These are phyloP conservation scores for Aethionema arabicum DNA, from an alignment of 345 rosid genomes.

Conservation along the genomic window DNA sequence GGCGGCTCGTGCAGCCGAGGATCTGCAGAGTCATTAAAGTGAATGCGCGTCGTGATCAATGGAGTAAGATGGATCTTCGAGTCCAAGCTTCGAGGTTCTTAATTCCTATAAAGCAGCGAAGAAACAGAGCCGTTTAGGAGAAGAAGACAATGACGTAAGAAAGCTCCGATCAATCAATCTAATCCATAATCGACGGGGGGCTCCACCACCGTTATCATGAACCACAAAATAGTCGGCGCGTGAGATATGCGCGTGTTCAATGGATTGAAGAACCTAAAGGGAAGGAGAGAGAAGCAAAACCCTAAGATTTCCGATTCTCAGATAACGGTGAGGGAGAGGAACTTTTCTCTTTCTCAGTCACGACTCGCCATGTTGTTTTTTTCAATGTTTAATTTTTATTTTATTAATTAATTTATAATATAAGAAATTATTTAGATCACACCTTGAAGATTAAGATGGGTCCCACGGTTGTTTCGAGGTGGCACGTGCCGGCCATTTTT, in stretches of 20 bases:
- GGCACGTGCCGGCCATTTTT: no score
- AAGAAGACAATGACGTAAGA: slow-evolving; percentile 27
- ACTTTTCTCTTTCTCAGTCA: no score
- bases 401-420: no score
- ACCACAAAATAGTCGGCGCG: slow-evolving; percentile 37
- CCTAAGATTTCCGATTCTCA: no score
- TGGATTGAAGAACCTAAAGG: no score
- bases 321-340: no score
- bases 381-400: no score
- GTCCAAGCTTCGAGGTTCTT: slow-evolving; percentile 6
- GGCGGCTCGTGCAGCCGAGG: slow-evolving; percentile 42
- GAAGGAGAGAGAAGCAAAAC: no score
- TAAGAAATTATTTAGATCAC: no score
- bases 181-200: slow-evolving; percentile 27
- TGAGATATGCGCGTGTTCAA: slow-evolving; percentile 25
- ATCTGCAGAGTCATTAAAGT: slow-evolving; percentile 47
- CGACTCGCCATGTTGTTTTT: no score
- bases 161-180: slow-evolving; percentile 24
- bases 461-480: no score
- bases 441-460: no score
- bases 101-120: slow-evolving; percentile 30
- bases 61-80: slow-evolving; percentile 17
- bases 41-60: slow-evolving; percentile 18
- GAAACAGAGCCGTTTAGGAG: slow-evolving; percentile 20
- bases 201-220: slow-evolving; percentile 36